Conservation (phyloP, 306 rosid genomes). For the Fagus sylvatica region DNA sequence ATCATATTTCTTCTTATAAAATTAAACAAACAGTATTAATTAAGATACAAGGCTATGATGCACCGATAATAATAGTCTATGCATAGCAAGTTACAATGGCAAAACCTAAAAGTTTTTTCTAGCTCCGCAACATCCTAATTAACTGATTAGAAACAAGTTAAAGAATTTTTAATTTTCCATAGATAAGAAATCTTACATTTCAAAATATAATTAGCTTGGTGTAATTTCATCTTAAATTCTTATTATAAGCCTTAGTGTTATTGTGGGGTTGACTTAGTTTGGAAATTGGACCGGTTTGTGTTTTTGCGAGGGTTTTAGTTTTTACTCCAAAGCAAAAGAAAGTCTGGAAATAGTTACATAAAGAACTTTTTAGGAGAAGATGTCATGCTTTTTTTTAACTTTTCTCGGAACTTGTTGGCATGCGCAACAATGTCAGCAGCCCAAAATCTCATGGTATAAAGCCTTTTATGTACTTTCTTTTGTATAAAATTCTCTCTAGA, state of each 20-base stretch:
- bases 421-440: conserved; percentile 63
- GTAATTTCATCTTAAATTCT: background rate
- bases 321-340: conserved; percentile 17
- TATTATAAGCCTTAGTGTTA: too few relatives aligned
- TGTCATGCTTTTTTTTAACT: conserved; percentile 26
- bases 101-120: background rate
- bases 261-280: background rate
- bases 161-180: background rate
- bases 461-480: conserved; percentile 23
- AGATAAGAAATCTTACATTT: background rate
- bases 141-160: background rate
- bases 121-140: background rate
- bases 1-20: too few relatives aligned
- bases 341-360: conserved; percentile 12
- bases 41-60: too few relatives aligned
- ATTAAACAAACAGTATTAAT: too few relatives aligned
- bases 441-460: conserved; percentile 35
- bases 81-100: background rate
- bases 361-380: conserved; percentile 16
- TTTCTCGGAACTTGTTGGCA: conserved; percentile 64
- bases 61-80: background rate
- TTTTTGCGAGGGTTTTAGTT: background rate
- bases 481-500: conserved; percentile 11
- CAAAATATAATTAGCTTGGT: background rate
- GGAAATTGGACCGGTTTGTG: background rate